Evolutionary conservation across 371 early-diverging fungal genomes (phyloP), one percentile per base, ranked within the genome.

Genomic region (Mucor irregularis): DNA sequence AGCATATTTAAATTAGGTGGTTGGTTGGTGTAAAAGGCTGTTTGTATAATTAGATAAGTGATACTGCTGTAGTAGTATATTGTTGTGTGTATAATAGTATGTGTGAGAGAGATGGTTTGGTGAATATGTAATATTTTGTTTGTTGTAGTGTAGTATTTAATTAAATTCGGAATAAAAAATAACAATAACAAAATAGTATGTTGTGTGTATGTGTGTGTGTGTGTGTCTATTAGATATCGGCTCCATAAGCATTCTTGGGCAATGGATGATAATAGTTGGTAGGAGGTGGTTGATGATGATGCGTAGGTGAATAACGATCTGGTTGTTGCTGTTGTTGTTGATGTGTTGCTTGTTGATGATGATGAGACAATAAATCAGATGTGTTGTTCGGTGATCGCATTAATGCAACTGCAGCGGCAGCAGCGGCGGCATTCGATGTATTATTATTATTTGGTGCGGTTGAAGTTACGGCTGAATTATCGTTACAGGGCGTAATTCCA

Each of bases 401-500:
- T 25, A 63, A 45, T 16, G 58, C 63, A 16, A 48, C 61, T 19
- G 59, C 59, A 4, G 58, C 58, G 5, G 58, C 58, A 22, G 58
- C 58, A 4, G 44, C 52, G 11, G 62, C 62, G 9, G 62, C 51
- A 11, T 52, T 47, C 10, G 49, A 48, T 5, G 47, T 38, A 28
- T 53, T 29, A 24, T 43, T 25, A 21, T 40, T 30, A 19, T 53
- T 35, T 10, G 56, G 16, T 16, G 56, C 19, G 24, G 55, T 40
- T 14, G 61, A 45, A 3, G 37, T 25, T n/a, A 30, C 38, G 13
- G 37, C 14, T 7, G 49, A 14, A 35, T 37, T 62, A 29, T 62
- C 63, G 47, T 57, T 52, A 49, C 58, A 63, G 7, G 58, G 58
- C 14, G 53, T 58, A 14, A 63, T 52, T 24, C 49, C 53, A 14